Evolutionary conservation across 2,329 filamentous ascomycete species (phyloP).

Genomic region (Talaromyces islandicus): DNA sequence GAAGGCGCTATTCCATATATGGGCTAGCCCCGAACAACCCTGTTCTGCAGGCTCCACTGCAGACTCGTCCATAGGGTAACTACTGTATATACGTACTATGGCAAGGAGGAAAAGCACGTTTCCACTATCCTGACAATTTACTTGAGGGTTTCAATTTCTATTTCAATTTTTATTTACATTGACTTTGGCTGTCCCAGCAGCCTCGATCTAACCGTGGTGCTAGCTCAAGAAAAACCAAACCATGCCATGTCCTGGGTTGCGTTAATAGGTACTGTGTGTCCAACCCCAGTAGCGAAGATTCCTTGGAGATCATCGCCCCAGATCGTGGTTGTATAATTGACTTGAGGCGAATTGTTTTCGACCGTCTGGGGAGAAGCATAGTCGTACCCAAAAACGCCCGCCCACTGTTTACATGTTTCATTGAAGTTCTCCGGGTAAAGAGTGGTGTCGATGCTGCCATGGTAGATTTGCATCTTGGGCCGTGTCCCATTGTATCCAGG

Average conservation of each 20-base stretch:
- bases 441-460: slow-evolving; percentile 5
- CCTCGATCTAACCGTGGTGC: background rate
- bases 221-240: slow-evolving; percentile 18
- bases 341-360: slow-evolving; percentile 13
- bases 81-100: background rate
- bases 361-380: slow-evolving; percentile 14
- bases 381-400: slow-evolving; percentile 11
- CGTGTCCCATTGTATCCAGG: slow-evolving; percentile 3
- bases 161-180: background rate
- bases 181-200: background rate
- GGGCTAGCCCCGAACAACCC: background rate
- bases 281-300: slow-evolving; percentile 18
- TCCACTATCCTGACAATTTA: background rate
- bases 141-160: background rate
- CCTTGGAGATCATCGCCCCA: slow-evolving; percentile 19
- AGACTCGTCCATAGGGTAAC: background rate
- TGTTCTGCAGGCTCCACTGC: background rate
- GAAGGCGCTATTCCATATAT: background rate
- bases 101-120: background rate
- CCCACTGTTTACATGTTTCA: slow-evolving; percentile 6
- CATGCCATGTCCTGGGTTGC: slow-evolving; percentile 18
- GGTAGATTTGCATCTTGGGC: slow-evolving; percentile 5
- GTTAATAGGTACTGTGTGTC: slow-evolving; percentile 17
- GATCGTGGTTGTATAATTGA: slow-evolving; percentile 16
- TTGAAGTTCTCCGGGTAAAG: background rate